Conservation (phyloP, 2,329 filamentous ascomycete genomes). For the Furcasterigmium sp. region DNA sequence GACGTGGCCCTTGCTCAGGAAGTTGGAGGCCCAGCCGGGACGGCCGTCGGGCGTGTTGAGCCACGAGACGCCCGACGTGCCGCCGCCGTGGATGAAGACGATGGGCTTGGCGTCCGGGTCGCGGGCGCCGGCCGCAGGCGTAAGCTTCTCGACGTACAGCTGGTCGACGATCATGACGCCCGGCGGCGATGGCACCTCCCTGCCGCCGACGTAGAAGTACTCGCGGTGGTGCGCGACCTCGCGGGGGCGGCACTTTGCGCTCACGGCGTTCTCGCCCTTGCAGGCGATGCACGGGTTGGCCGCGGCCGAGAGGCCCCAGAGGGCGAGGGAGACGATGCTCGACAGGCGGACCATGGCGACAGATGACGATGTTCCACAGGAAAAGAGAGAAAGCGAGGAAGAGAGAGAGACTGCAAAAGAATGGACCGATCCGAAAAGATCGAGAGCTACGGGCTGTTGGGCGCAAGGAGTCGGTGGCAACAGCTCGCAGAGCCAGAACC, state of each 20-base stretch:
- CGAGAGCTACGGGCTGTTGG: no score
- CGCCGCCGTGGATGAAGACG: slow-evolving; percentile 9
- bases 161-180: slow-evolving; percentile 18
- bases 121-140: slow-evolving; percentile 4
- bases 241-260: slow-evolving; percentile 7
- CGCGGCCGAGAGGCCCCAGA: neutral
- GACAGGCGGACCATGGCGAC: no score
- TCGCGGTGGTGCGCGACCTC: slow-evolving; percentile 3
- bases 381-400: no score
- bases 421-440: no score
- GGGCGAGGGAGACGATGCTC: neutral
- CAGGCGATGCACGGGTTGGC: slow-evolving; percentile 3
- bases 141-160: slow-evolving; percentile 25
- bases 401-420: no score
- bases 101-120: slow-evolving; percentile 3
- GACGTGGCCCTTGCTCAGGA: slow-evolving; percentile 32
- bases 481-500: no score
- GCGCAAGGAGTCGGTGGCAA: no score
- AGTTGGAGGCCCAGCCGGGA: slow-evolving; percentile 39
- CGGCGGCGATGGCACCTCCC: slow-evolving; percentile 14
- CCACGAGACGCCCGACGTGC: slow-evolving; percentile 18
- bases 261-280: slow-evolving; percentile 8
- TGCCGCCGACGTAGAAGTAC: slow-evolving; percentile 22
- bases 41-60: slow-evolving; percentile 40
- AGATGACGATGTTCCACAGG: no score